A percentile compares a stretch with the other conserved stretches of the same genome.
These are phyloP conservation scores for Pichiaceae sp. DNA, from an alignment of 1,139 yeast species.

Conservation along the genomic window DNA sequence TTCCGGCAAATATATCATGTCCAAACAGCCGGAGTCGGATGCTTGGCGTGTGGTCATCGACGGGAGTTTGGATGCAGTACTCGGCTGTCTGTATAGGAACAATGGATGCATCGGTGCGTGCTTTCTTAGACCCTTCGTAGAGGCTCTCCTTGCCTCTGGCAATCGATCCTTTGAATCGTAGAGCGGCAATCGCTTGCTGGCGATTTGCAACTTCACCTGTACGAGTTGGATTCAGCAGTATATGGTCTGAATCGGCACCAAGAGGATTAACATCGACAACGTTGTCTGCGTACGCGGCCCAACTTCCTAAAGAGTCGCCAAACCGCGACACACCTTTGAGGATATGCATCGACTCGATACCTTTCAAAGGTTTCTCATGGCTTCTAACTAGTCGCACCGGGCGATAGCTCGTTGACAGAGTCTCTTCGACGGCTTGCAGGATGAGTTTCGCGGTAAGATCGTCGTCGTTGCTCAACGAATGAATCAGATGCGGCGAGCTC, in stretches of 20 bases:
- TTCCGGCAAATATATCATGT: constrained; percentile 71
- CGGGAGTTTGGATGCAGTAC: constrained; percentile 25
- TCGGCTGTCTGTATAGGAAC: constrained; percentile 50
- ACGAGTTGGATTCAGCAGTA: constrained; percentile 15
- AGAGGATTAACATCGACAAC: constrained; percentile 56
- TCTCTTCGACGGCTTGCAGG: constrained; percentile 48
- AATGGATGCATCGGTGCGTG: constrained; percentile 36
- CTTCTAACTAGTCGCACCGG: constrained; percentile 24
- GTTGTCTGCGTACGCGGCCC: constrained; percentile 66
- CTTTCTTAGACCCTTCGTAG: constrained; percentile 7
- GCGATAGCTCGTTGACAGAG: constrained; percentile 31
- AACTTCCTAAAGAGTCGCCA: constrained; percentile 52
- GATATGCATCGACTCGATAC: constrained; percentile 46
- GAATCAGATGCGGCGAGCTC: constrained; percentile 61
- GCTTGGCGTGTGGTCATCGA: constrained; percentile 13
- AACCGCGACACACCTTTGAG: constrained; percentile 55
- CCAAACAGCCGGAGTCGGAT: constrained; percentile 54
- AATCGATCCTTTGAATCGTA: constrained; percentile 49
- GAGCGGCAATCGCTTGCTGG: constrained; percentile 33
- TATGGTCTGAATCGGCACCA: constrained; percentile 30
- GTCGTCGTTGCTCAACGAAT: constrained; percentile 40
- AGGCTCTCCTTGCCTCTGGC: background rate
- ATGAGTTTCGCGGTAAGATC: constrained; percentile 44
- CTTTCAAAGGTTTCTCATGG: constrained; percentile 41
- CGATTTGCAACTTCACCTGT: constrained; percentile 9